phyloP scores from a whole-genome alignment of 345 rosid genomes.

The Firmiana major region DNA sequence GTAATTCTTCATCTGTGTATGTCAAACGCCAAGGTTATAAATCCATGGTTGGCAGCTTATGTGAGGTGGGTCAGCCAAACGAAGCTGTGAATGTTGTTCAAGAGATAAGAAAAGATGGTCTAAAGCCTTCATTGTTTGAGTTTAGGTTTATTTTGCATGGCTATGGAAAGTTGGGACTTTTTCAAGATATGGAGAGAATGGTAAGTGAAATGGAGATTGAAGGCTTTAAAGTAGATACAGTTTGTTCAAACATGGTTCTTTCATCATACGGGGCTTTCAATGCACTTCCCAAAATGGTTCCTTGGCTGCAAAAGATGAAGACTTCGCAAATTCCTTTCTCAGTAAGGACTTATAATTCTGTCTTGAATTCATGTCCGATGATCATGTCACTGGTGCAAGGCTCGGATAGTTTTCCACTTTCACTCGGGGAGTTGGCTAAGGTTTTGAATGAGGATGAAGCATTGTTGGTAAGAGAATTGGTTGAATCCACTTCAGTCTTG shows the following conservation, averaged over 20 bases:
- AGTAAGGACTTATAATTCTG: constrained; percentile 66
- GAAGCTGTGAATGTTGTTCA: constrained; percentile 55
- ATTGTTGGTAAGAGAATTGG: constrained; percentile 47
- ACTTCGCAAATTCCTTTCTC: constrained; percentile 45
- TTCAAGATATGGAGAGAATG: constrained; percentile 58
- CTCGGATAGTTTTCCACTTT: constrained; percentile 33
- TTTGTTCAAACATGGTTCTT: constrained; percentile 75
- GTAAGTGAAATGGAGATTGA: constrained; percentile 40
- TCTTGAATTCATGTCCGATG: constrained; percentile 62
- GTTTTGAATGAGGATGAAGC: constrained; percentile 47
- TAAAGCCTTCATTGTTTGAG: constrained; percentile 50
- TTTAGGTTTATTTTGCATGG: constrained; percentile 47
- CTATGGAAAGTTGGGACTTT: constrained; percentile 66
- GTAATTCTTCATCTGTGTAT: constrained; percentile 49
- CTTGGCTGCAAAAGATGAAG: constrained; percentile 63
- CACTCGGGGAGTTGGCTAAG: constrained; percentile 40
- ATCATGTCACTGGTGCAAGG: constrained; percentile 37
- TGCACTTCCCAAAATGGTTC: constrained; percentile 50
- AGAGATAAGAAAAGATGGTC: constrained; percentile 42
- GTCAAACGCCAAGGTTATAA: constrained; percentile 60
- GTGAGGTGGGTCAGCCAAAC: constrained; percentile 56
- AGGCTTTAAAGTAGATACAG: constrained; percentile 54
- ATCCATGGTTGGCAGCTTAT: constrained; percentile 56
- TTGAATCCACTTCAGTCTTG: constrained; percentile 41
- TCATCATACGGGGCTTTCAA: constrained; percentile 65